A percentile compares a stretch with the other conserved stretches of the same genome.
phyloP scores from a whole-genome alignment of 2,329 filamentous ascomycete genomes.

The Curvularia spicifera region DNA sequence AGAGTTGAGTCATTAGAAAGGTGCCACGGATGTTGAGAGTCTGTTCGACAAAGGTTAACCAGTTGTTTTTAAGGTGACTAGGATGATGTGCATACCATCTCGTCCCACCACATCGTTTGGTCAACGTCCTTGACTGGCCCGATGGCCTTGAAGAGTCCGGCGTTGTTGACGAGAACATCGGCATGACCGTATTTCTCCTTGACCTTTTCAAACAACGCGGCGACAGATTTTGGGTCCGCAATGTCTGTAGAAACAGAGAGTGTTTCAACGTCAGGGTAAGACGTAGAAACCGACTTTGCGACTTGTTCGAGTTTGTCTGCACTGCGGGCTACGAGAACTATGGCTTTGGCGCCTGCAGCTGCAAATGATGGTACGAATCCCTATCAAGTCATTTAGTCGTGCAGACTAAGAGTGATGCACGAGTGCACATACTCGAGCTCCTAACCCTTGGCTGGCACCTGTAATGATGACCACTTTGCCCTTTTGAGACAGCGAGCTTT shows the following conservation, averaged over 20 bases:
- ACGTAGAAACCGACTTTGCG: conserved; percentile 33
- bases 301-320: conserved; percentile 34
- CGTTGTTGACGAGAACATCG: conserved; percentile 27
- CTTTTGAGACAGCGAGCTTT: conserved; percentile 39
- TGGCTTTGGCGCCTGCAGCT: conserved; percentile 43
- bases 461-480: conserved; percentile 52
- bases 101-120: conserved; percentile 29
- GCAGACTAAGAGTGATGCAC: background rate
- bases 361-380: conserved; percentile 48
- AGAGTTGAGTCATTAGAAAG: conserved; percentile 42
- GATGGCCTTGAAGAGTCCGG: conserved; percentile 22
- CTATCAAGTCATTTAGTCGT: conserved; percentile 8
- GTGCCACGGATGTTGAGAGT: conserved; percentile 46
- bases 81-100: conserved; percentile 21
- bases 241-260: conserved; percentile 43
- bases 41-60: conserved; percentile 19
- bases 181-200: conserved; percentile 31
- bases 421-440: conserved; percentile 26
- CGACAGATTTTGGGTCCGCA: conserved; percentile 28
- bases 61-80: background rate
- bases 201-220: conserved; percentile 29
- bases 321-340: conserved; percentile 46
- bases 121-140: conserved; percentile 26
- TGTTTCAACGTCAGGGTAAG: conserved; percentile 41
- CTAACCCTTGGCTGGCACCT: conserved; percentile 53